A percentile compares a stretch with the other conserved stretches of the same genome.
Conservation (phyloP, 2,329 filamentous ascomycete genomes). For the Fusarium drepaniforme region DNA sequence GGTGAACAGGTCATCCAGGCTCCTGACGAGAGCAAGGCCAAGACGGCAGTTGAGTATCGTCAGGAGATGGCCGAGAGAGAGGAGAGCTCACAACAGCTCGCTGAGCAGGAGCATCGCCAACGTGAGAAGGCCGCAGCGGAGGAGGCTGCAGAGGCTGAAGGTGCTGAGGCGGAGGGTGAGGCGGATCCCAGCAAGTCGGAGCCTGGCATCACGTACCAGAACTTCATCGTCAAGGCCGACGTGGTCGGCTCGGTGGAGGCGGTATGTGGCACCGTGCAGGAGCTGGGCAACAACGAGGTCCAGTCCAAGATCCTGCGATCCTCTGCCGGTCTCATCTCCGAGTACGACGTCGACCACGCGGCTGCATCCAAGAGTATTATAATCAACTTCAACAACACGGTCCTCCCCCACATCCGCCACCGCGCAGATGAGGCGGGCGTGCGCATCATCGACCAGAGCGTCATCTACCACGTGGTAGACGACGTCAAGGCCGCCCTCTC, state of each 20-base stretch:
- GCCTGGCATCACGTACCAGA: constrained; percentile 67
- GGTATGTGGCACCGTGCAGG: constrained; percentile 80
- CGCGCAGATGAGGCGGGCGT: constrained; percentile 80
- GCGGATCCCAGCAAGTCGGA: constrained; percentile 54
- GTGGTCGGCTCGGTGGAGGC: constrained; percentile 96
- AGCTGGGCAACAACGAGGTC: constrained; percentile 88
- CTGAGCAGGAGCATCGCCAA: constrained; percentile 74
- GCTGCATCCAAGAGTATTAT: constrained; percentile 80
- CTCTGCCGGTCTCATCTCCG: constrained; percentile 80
- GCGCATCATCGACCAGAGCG: constrained; percentile 83
- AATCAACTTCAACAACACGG: constrained; percentile 85
- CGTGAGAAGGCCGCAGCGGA: constrained; percentile 64
- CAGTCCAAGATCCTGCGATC: constrained; percentile 81
- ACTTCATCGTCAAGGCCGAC: constrained; percentile 92
- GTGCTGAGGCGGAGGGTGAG: constrained; percentile 53
- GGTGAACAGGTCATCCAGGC: constrained; percentile 92
- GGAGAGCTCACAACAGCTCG: constrained; percentile 84
- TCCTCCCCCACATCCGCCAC: constrained; percentile 75
- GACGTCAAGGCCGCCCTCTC: constrained; percentile 77
- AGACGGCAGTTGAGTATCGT: constrained; percentile 82
- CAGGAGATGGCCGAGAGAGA: constrained; percentile 77
- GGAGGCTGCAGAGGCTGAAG: constrained; percentile 51
- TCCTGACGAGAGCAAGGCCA: constrained; percentile 80
- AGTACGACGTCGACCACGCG: constrained; percentile 92
- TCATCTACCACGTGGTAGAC: constrained; percentile 86